A percentile compares a stretch with the other conserved stretches of the same genome.
These are phyloP conservation scores for Oxyria digyna DNA, from an alignment of 148 eudicot genomes.

Conservation along the genomic window DNA sequence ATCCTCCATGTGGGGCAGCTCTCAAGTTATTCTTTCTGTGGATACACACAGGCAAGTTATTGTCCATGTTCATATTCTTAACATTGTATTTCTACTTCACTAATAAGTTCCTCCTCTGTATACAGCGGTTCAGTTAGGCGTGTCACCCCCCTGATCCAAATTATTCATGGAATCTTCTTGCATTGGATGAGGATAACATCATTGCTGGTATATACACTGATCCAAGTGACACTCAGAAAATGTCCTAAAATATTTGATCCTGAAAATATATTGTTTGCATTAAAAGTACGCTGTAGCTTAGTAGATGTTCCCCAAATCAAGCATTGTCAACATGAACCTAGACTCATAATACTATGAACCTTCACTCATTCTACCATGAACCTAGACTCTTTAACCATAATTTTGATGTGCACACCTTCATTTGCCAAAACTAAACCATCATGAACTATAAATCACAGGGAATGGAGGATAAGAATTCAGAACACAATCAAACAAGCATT, in stretches of 20 bases:
- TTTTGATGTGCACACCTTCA: no score
- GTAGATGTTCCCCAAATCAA: conserved; percentile 64
- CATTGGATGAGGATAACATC: conserved; percentile 71
- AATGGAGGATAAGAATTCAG: no score
- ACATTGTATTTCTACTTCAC: conserved; percentile 7
- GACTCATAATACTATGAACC: no score
- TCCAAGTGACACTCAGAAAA: neutral
- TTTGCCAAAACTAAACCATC: no score
- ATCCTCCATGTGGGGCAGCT: no score
- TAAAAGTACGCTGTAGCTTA: conserved; percentile 61
- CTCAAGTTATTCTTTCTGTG: no score
- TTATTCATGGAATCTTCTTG: conserved; percentile 64
- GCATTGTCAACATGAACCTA: no score
- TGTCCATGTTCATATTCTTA: neutral
- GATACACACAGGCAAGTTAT: conserved; percentile 49
- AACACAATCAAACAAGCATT: no score
- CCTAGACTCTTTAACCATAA: no score
- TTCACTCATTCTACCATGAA: no score
- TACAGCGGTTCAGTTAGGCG: conserved; percentile 61
- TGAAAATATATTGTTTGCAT: conserved; percentile 1
- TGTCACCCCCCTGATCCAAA: conserved; percentile 45
- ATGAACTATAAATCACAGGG: no score
- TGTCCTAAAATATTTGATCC: neutral
- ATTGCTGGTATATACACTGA: conserved; percentile 48
- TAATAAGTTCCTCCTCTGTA: conserved; percentile 3